Percentiles rank a stretch among this genome's conserved stretches.
phyloP scores from a whole-genome alignment of 805 yeast species.

The Kluyveromyces starmeri region DNA sequence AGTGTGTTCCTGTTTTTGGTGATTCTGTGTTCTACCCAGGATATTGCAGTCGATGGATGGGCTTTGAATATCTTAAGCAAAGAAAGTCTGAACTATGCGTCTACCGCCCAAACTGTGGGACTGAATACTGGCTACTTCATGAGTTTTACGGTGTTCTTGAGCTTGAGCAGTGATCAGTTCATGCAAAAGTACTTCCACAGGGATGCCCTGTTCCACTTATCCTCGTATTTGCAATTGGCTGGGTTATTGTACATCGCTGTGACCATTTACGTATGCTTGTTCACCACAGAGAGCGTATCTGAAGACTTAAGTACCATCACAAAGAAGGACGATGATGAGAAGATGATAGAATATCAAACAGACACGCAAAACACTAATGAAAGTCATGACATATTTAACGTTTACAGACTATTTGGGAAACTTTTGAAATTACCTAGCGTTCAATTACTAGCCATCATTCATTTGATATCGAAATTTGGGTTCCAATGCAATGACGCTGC shows the following conservation, averaged over 20 bases:
- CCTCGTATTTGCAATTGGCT: conserved; percentile 69
- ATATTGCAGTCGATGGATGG: conserved; percentile 99
- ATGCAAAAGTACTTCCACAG: conserved; percentile 58
- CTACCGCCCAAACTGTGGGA: conserved; percentile 96
- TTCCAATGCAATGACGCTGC: conserved; percentile 96
- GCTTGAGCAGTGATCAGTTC: conserved; percentile 86
- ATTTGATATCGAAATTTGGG: conserved; percentile 76
- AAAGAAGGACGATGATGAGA: conserved; percentile 15
- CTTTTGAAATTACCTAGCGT: conserved; percentile 66
- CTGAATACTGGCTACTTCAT: conserved; percentile 87
- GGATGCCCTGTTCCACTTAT: conserved; percentile 29
- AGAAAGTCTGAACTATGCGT: conserved; percentile 77
- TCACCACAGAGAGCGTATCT: conserved; percentile 63
- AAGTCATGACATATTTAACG: conserved; percentile 37
- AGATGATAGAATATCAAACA: conserved; percentile 9
- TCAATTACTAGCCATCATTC: conserved; percentile 63
- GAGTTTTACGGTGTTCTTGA: conserved; percentile 84
- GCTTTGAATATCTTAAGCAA: conserved; percentile 80
- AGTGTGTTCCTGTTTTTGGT: conserved; percentile 66
- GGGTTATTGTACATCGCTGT: conserved; percentile 63
- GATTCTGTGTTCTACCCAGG: conserved; percentile 92
- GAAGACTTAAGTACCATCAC: conserved; percentile 1
- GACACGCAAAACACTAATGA: conserved; percentile 27
- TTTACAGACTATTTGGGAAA: conserved; percentile 56
- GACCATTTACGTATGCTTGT: conserved; percentile 49